Evolutionary conservation across 2,329 filamentous ascomycete species (phyloP).

Genomic region (Calonectria montana): DNA sequence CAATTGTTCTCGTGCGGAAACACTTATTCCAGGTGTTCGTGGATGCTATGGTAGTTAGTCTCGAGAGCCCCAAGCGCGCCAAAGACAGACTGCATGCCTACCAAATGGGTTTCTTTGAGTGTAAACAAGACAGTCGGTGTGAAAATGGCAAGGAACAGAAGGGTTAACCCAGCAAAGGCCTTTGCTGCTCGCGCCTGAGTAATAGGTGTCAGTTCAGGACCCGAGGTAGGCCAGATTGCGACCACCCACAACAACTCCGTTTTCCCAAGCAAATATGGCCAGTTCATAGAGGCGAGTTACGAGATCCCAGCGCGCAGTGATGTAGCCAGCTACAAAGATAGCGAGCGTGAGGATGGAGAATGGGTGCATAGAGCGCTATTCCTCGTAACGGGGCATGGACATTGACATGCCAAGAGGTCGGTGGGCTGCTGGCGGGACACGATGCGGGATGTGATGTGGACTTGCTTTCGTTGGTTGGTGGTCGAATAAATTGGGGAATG

Average conservation of each 20-base stretch:
- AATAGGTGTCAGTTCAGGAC: slow-evolving; percentile 11
- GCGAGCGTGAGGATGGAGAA: slow-evolving; percentile 95
- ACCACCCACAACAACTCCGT: slow-evolving; percentile 89
- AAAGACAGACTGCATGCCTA: slow-evolving; percentile 56
- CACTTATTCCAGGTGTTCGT: slow-evolving; percentile 78
- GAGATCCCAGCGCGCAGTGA: slow-evolving; percentile 98
- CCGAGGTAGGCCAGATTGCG: neutral
- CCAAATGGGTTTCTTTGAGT: slow-evolving; percentile 80
- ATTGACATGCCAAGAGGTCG: slow-evolving; percentile 36
- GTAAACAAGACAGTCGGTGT: slow-evolving; percentile 88
- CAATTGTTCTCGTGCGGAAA: slow-evolving; percentile 95
- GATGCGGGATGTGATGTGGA: slow-evolving; percentile 18
- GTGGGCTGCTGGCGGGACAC: slow-evolving; percentile 35
- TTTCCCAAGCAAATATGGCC: slow-evolving; percentile 96
- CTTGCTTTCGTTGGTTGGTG: slow-evolving; percentile 19
- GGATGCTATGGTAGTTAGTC: slow-evolving; percentile 74
- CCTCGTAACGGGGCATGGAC: slow-evolving; percentile 55
- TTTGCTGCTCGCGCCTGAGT: slow-evolving; percentile 83
- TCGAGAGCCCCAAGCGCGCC: neutral
- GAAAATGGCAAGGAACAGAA: slow-evolving; percentile 86
- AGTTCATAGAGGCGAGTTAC: slow-evolving; percentile 97
- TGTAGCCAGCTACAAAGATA: slow-evolving; percentile 99
- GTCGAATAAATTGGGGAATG: slow-evolving; percentile 3
- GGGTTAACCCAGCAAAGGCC: slow-evolving; percentile 83
- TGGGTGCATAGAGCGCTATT: slow-evolving; percentile 85